A percentile compares a stretch with the other conserved stretches of the same genome.
Evolutionary conservation across 257 asterid species (phyloP).

Genomic region (Verbascum thapsus): DNA sequence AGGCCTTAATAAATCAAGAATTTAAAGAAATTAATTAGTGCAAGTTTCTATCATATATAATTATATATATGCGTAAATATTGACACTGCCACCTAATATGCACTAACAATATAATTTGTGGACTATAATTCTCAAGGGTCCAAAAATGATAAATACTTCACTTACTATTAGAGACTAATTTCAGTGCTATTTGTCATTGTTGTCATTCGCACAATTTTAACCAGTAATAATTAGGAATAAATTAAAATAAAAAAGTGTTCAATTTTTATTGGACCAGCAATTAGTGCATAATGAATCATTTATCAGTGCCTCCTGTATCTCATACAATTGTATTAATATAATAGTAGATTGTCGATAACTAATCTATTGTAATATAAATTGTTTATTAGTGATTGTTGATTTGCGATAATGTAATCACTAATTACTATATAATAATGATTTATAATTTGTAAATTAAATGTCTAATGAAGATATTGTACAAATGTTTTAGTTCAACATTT

Average conservation of each 20-base stretch:
- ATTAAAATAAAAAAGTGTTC: slow-evolving; percentile 1
- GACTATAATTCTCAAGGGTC: neutral
- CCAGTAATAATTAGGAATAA: neutral
- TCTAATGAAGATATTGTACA: too few relatives aligned
- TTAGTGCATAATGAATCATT: slow-evolving; percentile 8
- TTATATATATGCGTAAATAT: slow-evolving; percentile 32
- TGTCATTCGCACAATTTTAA: too few relatives aligned
- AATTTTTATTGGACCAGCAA: slow-evolving; percentile 4
- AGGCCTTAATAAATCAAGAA: slow-evolving; percentile 2
- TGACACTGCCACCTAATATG: slow-evolving; percentile 24
- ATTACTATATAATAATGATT: too few relatives aligned
- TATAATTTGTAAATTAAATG: too few relatives aligned
- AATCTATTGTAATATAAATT: too few relatives aligned
- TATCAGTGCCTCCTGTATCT: too few relatives aligned
- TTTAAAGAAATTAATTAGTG: neutral
- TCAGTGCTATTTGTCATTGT: neutral
- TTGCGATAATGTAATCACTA: too few relatives aligned
- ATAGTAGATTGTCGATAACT: too few relatives aligned
- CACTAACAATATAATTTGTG: slow-evolving; percentile 18
- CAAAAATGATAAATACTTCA: slow-evolving; percentile 7
- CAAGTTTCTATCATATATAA: slow-evolving; percentile 31
- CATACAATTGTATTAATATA: too few relatives aligned
- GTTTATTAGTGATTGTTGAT: too few relatives aligned
- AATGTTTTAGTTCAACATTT: too few relatives aligned
- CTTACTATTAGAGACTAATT: neutral